phyloP scores from a whole-genome alignment of 306 rosid genomes.

The Nissolia schottii region DNA sequence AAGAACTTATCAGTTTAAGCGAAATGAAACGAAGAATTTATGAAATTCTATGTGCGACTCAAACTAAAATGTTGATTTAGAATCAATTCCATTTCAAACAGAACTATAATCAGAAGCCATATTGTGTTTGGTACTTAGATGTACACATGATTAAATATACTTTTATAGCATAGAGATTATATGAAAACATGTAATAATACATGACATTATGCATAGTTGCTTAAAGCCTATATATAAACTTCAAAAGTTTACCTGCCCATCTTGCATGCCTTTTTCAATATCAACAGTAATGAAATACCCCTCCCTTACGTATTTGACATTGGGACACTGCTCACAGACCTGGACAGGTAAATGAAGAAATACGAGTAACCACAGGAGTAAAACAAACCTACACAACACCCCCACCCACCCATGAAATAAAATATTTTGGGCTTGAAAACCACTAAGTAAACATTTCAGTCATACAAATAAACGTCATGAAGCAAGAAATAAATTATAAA shows the following conservation, averaged over 20 bases:
- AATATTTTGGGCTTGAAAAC: neutral
- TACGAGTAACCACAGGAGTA: neutral
- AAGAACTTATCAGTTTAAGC: neutral
- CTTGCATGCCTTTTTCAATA: conserved; percentile 99
- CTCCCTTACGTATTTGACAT: conserved; percentile 89
- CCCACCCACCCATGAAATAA: neutral
- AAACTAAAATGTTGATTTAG: neutral
- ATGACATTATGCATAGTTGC: neutral
- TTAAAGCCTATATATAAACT: conserved; percentile 12
- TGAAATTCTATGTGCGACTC: neutral
- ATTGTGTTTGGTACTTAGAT: neutral
- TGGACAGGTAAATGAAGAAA: conserved; percentile 32
- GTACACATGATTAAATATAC: neutral
- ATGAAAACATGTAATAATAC: neutral
- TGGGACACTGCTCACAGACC: conserved; percentile 97
- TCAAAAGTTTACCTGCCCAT: conserved; percentile 78
- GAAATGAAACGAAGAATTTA: neutral
- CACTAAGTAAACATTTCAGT: neutral
- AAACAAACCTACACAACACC: neutral
- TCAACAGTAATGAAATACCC: conserved; percentile 90
- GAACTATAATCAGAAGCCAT: neutral
- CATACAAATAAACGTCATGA: neutral
- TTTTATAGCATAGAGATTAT: neutral
- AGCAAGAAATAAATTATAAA: neutral
- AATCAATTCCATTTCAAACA: neutral